Conservation (phyloP, 495 filamentous ascomycete species). For the Penicilliopsis zonata region DNA sequence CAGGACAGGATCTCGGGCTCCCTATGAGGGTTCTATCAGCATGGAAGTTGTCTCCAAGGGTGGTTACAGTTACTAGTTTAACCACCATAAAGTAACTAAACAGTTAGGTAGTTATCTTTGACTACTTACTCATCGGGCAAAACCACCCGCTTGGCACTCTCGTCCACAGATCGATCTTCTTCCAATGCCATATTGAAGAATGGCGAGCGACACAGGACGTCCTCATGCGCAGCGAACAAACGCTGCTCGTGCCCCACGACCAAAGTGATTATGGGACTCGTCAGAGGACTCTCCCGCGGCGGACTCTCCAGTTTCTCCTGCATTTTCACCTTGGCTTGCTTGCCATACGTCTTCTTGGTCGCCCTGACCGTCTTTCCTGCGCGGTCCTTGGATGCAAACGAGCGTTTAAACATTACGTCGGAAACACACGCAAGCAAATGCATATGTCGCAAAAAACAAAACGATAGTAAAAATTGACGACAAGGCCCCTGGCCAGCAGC, state of each 20-base stretch:
- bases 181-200: constrained; percentile 43
- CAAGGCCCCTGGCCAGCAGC: too few relatives aligned
- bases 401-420: constrained; percentile 67
- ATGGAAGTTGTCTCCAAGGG: background rate
- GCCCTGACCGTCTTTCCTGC: constrained; percentile 68
- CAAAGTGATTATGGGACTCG: constrained; percentile 74
- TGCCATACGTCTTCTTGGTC: constrained; percentile 60
- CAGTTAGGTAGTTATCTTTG: background rate
- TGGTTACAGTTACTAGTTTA: too few relatives aligned
- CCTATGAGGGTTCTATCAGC: constrained; percentile 12
- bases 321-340: constrained; percentile 64
- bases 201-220: constrained; percentile 47
- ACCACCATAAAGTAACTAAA: background rate
- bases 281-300: constrained; percentile 40
- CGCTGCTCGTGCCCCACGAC: constrained; percentile 69
- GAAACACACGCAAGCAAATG: constrained; percentile 2
- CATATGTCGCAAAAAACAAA: constrained; percentile 4
- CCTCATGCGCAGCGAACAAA: constrained; percentile 63
- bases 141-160: constrained; percentile 39
- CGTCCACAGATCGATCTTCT: constrained; percentile 45
- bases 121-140: constrained; percentile 46
- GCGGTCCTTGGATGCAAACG: constrained; percentile 62
- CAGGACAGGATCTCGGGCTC: constrained; percentile 56
- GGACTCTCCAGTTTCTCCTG: constrained; percentile 49
- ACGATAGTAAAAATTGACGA: constrained; percentile 12